Evolutionary conservation across 306 rosid species (phyloP).

Genomic region (Lagenaria siceraria): DNA sequence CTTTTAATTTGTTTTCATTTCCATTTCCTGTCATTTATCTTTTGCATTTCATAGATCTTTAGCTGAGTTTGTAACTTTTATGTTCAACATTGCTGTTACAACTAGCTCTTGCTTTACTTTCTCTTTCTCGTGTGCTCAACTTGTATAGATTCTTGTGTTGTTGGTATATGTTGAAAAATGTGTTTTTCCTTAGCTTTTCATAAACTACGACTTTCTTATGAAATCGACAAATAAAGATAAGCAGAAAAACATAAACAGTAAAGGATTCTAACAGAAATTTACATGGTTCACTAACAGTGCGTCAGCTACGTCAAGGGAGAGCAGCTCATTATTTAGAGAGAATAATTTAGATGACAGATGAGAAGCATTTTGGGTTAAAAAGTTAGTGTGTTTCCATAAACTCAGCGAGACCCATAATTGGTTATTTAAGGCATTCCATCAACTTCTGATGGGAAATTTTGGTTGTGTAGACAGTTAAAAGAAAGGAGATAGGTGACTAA

Average conservation of each 20-base stretch:
- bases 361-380: no score
- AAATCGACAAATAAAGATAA: no score
- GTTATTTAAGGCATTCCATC: no score
- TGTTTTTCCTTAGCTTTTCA: not conserved
- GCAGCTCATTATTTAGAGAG: no score
- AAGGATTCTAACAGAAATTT: no score
- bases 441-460: not conserved
- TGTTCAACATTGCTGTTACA: not conserved
- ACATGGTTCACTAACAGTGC: no score
- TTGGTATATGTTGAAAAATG: not conserved
- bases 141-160: not conserved
- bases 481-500: not conserved
- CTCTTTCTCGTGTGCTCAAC: not conserved
- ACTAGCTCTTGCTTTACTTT: not conserved
- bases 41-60: conserved; percentile 19
- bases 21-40: not conserved
- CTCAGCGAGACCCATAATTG: no score
- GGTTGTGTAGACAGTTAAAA: not conserved
- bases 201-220: not conserved
- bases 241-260: no score
- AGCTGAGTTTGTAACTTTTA: not conserved
- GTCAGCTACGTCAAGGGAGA: no score
- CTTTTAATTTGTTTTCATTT: not conserved
- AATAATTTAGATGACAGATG: no score
- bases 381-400: no score